Evolutionary conservation across 768 basidiomycete genomes (phyloP), one percentile per base, ranked within the genome.

Genomic region (Leccinum subtestaceum): DNA sequence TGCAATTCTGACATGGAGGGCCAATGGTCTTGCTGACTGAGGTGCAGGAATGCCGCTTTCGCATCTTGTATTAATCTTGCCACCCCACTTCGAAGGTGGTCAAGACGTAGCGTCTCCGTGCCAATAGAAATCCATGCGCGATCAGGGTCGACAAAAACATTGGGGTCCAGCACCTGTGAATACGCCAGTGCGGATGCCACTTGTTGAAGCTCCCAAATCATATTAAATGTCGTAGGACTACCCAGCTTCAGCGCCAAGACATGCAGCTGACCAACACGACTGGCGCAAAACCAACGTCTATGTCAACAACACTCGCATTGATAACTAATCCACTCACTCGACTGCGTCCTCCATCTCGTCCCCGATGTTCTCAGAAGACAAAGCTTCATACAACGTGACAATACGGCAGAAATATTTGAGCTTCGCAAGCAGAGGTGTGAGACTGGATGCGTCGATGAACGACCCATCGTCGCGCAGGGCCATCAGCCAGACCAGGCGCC

Each of bases 171-270:
- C 5, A 56, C 48, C 19, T 60, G 52, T 4, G 40, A 23, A 27
- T 31, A 52, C 2, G 55, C 61, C 1, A 60, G 49, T 1, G 52
- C 15, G 2, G 59, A 60, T 0, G 61, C 59, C 1, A 46, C 32
- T 4, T 62, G 59, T 7, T 60, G 59, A 9, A 60, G 48, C 40
- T 63, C 62, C 38, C 52, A 63, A 0, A 62, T 6, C 55, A 57
- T 56, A 34, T 63, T 63, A 48, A 53, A 62, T 0, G 61, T 48
- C 0, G 47, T 56, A 0, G 54, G 54, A 0, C 1, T 13, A 2
- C 58, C 52, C 12, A 62, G 11, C n/a, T 38, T 8, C 5, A 62
- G 40, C 0, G 31, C 55, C 0, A 21, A 1, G 3, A 38, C 5
- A 17, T 61, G 27, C 27, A 27, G 7, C 27, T 27, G 27, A 27